These are phyloP conservation scores for Pascua guehoae DNA, from an alignment of 1,284 basidiomycete species.

Conservation along the genomic window DNA sequence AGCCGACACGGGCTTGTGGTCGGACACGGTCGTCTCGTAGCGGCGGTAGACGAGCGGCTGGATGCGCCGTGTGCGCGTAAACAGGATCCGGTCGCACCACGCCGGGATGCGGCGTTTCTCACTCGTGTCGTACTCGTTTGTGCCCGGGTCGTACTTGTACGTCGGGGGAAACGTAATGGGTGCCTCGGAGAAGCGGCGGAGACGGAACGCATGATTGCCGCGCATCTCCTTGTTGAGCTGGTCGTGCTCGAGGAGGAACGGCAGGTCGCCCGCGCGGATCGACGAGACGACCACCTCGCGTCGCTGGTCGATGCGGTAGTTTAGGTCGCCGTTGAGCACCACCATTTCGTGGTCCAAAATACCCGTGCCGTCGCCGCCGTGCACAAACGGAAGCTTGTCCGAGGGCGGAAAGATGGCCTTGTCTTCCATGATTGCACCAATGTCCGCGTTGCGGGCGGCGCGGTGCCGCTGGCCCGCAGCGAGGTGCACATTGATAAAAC, in stretches of 20 bases:
- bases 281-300: conserved; percentile 72
- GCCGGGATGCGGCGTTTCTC: conserved; percentile 86
- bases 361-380: conserved; percentile 91
- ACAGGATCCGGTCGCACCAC: conserved; percentile 94
- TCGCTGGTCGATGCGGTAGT: conserved; percentile 86
- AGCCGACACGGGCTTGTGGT: conserved; percentile 82
- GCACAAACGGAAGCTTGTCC: conserved; percentile 67
- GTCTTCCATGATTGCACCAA: conserved; percentile 79
- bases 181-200: conserved; percentile 79
- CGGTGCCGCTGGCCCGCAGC: conserved; percentile 87
- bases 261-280: conserved; percentile 63
- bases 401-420: conserved; percentile 62
- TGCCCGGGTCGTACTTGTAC: conserved; percentile 88
- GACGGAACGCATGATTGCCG: conserved; percentile 75
- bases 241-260: conserved; percentile 69
- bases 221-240: conserved; percentile 86
- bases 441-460: conserved; percentile 77
- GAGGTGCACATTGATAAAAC: conserved; percentile 93
- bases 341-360: conserved; percentile 92
- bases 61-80: conserved; percentile 63
- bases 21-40: conserved; percentile 77
- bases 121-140: conserved; percentile 76
- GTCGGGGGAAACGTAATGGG: conserved; percentile 80
- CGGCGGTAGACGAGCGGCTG: conserved; percentile 64
- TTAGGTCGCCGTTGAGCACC: conserved; percentile 66